These are phyloP conservation scores for Lactifluus pinguis DNA, from an alignment of 768 basidiomycete genomes.

Conservation along the genomic window DNA sequence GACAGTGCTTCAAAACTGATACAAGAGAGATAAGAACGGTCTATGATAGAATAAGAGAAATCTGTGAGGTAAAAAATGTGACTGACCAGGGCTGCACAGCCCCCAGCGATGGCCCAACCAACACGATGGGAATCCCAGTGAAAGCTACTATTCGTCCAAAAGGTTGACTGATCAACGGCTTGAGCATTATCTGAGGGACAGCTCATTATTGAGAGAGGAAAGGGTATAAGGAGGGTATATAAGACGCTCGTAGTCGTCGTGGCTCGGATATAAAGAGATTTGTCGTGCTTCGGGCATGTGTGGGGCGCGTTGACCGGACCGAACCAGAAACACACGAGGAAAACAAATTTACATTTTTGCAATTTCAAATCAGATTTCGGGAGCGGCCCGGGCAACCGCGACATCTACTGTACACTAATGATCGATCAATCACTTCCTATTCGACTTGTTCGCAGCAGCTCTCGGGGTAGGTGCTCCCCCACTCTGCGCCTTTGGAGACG, in stretches of 20 bases:
- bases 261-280: too few species aligned
- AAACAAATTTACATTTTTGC: too few species aligned
- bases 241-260: too few species aligned
- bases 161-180: slow-evolving; percentile 47
- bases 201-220: background rate
- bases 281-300: too few species aligned
- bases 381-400: too few species aligned
- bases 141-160: slow-evolving; percentile 46
- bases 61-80: background rate
- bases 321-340: too few species aligned
- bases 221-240: background rate
- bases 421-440: background rate
- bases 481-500: background rate
- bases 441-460: background rate
- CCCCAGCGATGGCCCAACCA: slow-evolving; percentile 67
- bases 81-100: slow-evolving; percentile 47
- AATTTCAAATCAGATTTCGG: too few species aligned
- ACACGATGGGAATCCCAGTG: slow-evolving; percentile 58
- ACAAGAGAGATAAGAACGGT: slow-evolving; percentile 52
- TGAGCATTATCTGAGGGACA: slow-evolving; percentile 47
- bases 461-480: background rate
- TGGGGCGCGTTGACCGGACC: too few species aligned
- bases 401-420: too few species aligned
- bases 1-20: slow-evolving; percentile 51
- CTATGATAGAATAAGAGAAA: slow-evolving; percentile 26